A percentile compares a stretch with the other conserved stretches of the same genome.
Evolutionary conservation across 257 asterid genomes (phyloP).

Genomic region (Ocimum tenuiflorum): DNA sequence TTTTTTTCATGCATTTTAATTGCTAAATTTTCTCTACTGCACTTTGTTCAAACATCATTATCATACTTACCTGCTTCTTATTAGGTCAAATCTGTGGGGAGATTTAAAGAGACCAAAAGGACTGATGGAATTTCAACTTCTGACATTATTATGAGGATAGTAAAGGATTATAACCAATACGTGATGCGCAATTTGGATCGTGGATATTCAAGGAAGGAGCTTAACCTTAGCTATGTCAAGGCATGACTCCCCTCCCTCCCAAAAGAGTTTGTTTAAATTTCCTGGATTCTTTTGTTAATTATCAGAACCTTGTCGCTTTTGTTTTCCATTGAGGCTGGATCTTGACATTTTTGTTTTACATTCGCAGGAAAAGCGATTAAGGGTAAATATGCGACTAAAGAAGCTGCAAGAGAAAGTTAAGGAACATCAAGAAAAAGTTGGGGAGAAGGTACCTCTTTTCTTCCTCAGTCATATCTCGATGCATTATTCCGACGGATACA

Average conservation of each 20-base stretch:
- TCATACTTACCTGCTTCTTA: neutral
- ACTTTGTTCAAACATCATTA: conserved; percentile 9
- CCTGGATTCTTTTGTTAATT: neutral
- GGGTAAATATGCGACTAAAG: conserved; percentile 63
- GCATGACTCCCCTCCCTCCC: conserved; percentile 26
- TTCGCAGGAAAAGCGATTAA: conserved; percentile 55
- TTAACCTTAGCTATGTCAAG: conserved; percentile 64
- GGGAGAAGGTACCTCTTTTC: conserved; percentile 50
- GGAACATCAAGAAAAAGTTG: conserved; percentile 77
- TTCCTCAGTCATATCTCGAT: no score
- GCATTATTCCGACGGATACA: neutral
- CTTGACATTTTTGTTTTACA: conserved; percentile 15
- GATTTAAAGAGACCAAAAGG: conserved; percentile 63
- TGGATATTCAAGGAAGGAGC: conserved; percentile 71
- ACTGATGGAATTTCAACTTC: conserved; percentile 75
- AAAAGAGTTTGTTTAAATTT: neutral
- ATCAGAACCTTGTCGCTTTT: neutral
- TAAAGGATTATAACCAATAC: conserved; percentile 69
- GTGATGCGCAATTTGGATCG: conserved; percentile 80
- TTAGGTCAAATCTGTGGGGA: conserved; percentile 69
- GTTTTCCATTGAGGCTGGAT: conserved; percentile 1
- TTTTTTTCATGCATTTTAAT: neutral
- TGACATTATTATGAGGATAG: conserved; percentile 69
- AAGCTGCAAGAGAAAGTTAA: conserved; percentile 69
- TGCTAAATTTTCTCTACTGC: neutral